Evolutionary conservation across 2,329 filamentous ascomycete species (phyloP), one percentile per base, ranked within the genome.

Genomic region (Uncinocarpus reesii): DNA sequence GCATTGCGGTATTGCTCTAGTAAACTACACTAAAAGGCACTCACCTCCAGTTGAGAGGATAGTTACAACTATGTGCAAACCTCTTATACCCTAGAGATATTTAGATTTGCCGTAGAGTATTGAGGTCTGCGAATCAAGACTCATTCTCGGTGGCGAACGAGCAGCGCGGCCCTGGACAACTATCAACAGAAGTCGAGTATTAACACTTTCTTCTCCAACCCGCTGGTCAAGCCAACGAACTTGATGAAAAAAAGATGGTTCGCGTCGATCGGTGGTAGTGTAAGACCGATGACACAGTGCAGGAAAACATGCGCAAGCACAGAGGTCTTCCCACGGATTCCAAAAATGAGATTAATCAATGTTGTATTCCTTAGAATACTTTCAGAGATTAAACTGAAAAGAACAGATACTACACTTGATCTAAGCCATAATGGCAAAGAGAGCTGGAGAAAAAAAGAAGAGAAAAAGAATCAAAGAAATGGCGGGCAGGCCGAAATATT

Each of bases 301-400:
- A 61, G 64, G 62, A 58, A 64, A 65, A 66, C 75, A 76, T 83
- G 74, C 71, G 80, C 82, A 84, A 85, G 83, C 80, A 74, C 79
- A 84, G 81, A 77, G 80, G 76, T 61, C 66, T 62, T 58, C 62
- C 64, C 68, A 60, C 76, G 57, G 52, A 58, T 51, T 66, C 57
- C 74, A 86, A 86, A 83, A 84, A 89, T 86, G 76, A 75, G 81
- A 79, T 79, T 86, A 88, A 89, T 86, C 81, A 79, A 73, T 74
- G 76, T 77, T 78, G 74, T 74, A 73, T 73, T 74, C 79, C 75
- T 72, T 84, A 78, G 80, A 75, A 73, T 74, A 76, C 77, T 87
- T 85, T 83, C 83, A 89, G 84, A 84, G 81, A 87, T 88, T 88
- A 89, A 88, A 87, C 84, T 89, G 81, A 86, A 84, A 87, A 88